Conservation (phyloP, 2,329 filamentous ascomycete genomes). For the Aspergillus arachidicola region DNA sequence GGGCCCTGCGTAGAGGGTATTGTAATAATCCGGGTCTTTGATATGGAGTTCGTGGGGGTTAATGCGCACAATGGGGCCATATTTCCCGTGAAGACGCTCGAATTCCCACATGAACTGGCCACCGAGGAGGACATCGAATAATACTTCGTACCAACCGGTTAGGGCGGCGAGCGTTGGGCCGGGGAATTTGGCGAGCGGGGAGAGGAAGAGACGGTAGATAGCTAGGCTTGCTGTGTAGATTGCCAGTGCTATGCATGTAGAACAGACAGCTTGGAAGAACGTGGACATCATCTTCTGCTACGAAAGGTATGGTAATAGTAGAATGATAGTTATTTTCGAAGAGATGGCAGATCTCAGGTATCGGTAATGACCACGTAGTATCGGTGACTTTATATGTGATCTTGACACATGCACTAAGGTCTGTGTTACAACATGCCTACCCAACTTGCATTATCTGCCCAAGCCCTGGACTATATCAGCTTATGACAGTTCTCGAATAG, state of each 20-base stretch:
- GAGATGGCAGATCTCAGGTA: neutral
- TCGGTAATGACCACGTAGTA: neutral
- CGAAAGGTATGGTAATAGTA: neutral
- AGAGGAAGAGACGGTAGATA: slow-evolving; percentile 4
- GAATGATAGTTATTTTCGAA: neutral
- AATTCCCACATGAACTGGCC: slow-evolving; percentile 10
- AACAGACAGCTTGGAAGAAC: neutral
- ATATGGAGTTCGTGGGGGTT: slow-evolving; percentile 10
- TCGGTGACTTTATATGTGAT: neutral
- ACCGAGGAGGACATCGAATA: slow-evolving; percentile 1
- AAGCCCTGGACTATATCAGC: neutral
- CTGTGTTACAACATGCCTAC: neutral
- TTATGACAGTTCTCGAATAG: neutral
- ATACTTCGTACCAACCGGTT: slow-evolving; percentile 9
- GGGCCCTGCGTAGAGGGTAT: slow-evolving; percentile 20
- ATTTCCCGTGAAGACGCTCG: slow-evolving; percentile 1
- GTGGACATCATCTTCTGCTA: neutral
- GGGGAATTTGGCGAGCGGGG: slow-evolving; percentile 9
- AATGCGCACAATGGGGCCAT: slow-evolving; percentile 7
- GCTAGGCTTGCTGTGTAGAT: neutral
- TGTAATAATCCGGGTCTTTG: slow-evolving; percentile 15
- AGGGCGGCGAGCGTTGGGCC: slow-evolving; percentile 6
- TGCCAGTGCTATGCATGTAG: neutral
- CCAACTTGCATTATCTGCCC: neutral
- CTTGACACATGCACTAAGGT: neutral